A percentile compares a stretch with the other conserved stretches of the same genome.
Evolutionary conservation across 108 stramenopile species (phyloP).

Genomic region (Seminavis robusta): DNA sequence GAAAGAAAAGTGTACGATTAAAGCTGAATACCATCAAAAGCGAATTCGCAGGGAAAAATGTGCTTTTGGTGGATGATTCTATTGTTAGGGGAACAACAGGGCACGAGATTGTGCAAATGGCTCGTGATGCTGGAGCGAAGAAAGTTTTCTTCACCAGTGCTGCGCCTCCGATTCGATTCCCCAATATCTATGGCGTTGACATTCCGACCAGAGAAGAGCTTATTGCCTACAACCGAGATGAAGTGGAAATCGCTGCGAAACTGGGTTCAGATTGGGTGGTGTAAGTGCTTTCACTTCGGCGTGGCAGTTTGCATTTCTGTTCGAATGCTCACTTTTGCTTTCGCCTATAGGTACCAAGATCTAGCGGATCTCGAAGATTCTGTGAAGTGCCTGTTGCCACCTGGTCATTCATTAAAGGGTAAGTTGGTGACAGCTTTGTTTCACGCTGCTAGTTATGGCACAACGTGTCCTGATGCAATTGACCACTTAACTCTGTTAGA

Average conservation of each 20-base stretch:
- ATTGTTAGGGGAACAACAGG: conserved; percentile 98
- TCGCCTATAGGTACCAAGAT: conserved; percentile 61
- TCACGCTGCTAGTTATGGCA: neutral
- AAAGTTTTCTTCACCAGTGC: conserved; percentile 95
- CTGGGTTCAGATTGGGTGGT: conserved; percentile 95
- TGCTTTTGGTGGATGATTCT: conserved; percentile 96
- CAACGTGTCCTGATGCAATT: neutral
- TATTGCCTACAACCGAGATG: conserved; percentile 87
- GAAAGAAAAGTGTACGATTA: conserved; percentile 96
- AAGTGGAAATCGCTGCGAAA: conserved; percentile 81
- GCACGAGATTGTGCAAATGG: conserved; percentile 97
- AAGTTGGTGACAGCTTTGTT: neutral
- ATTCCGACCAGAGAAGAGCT: conserved; percentile 95
- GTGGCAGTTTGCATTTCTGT: neutral
- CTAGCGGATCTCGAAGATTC: conserved; percentile 74
- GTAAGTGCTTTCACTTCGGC: too few relatives aligned
- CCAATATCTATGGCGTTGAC: conserved; percentile 99
- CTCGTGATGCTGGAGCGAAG: conserved; percentile 95
- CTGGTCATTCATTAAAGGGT: conserved; percentile 20
- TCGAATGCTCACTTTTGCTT: neutral
- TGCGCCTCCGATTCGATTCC: conserved; percentile 97
- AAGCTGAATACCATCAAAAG: conserved; percentile 97
- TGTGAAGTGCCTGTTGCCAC: too few relatives aligned
- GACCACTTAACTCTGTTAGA: conserved; percentile 1
- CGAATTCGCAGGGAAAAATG: conserved; percentile 88